Evolutionary conservation across 345 rosid species (phyloP).

Genomic region (Firmiana major): DNA sequence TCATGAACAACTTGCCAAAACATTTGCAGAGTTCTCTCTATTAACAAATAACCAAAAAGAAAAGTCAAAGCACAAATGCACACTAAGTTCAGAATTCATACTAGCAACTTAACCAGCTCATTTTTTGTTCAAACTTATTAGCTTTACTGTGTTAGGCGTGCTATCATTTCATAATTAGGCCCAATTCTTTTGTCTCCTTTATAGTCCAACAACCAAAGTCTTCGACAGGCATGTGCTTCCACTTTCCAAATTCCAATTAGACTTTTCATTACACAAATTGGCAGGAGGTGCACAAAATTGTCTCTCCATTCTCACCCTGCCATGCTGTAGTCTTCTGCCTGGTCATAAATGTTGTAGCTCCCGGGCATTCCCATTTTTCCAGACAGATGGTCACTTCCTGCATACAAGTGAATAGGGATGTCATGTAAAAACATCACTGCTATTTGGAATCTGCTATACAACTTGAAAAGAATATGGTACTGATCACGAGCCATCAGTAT

Average conservation of each 20-base stretch:
- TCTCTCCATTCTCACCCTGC: constrained; percentile 45
- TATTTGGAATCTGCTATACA: not conserved
- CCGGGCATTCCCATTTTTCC: constrained; percentile 74
- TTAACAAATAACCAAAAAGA: not conserved
- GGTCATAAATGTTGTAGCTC: constrained; percentile 59
- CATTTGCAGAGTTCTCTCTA: not conserved
- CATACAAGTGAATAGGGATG: constrained; percentile 15
- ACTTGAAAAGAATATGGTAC: not conserved
- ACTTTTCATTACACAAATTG: not conserved
- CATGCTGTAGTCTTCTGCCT: constrained; percentile 66
- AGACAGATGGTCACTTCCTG: constrained; percentile 67
- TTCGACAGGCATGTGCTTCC: not conserved
- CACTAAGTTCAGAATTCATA: not conserved
- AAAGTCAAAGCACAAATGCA: constrained; percentile 4
- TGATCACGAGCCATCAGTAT: not conserved
- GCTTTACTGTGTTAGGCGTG: constrained; percentile 6
- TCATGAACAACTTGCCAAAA: not conserved
- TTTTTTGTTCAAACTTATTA: not conserved
- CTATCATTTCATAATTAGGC: constrained; percentile 2
- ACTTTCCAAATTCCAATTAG: not conserved
- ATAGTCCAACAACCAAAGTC: not conserved
- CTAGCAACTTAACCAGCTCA: not conserved
- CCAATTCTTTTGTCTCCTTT: not conserved
- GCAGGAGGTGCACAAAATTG: not conserved
- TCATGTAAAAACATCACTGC: not conserved